Percentiles rank a stretch among this genome's conserved stretches.
Conservation (phyloP, 768 basidiomycete species). For the Leccinum sublutescens region DNA sequence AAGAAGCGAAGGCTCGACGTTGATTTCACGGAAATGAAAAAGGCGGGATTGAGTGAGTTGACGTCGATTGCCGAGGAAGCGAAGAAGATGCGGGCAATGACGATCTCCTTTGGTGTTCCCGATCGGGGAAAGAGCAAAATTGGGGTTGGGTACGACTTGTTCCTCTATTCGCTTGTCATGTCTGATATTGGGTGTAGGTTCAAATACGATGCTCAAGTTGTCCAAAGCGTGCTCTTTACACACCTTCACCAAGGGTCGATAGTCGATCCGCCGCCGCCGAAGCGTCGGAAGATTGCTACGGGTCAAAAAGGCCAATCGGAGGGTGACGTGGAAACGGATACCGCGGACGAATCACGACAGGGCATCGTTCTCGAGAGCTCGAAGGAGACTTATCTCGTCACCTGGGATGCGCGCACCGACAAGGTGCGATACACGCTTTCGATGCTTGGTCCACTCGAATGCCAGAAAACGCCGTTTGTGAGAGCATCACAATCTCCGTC, state of each 20-base stretch:
- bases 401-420: conserved; percentile 8
- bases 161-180: background rate
- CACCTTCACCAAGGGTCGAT: conserved; percentile 17
- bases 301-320: conserved; percentile 7
- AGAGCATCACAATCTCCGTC: background rate
- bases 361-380: conserved; percentile 29
- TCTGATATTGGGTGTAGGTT: conserved; percentile 36
- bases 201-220: conserved; percentile 48
- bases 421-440: conserved; percentile 20
- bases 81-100: conserved; percentile 41
- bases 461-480: background rate
- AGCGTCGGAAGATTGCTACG: conserved; percentile 28
- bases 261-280: conserved; percentile 17
- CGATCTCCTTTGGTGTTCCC: conserved; percentile 47
- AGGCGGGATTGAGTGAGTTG: conserved; percentile 21
- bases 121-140: conserved; percentile 32
- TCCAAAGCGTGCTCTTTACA: conserved; percentile 48
- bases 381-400: conserved; percentile 23
- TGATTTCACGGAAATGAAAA: conserved; percentile 23
- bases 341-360: conserved; percentile 6
- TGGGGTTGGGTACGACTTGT: conserved; percentile 44
- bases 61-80: conserved; percentile 37
- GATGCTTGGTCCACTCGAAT: conserved; percentile 9
- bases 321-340: conserved; percentile 10
- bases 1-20: conserved; percentile 28